Base-by-base conservation (phyloP, 345 rosid genomes). In the Punica granatum region DNA sequence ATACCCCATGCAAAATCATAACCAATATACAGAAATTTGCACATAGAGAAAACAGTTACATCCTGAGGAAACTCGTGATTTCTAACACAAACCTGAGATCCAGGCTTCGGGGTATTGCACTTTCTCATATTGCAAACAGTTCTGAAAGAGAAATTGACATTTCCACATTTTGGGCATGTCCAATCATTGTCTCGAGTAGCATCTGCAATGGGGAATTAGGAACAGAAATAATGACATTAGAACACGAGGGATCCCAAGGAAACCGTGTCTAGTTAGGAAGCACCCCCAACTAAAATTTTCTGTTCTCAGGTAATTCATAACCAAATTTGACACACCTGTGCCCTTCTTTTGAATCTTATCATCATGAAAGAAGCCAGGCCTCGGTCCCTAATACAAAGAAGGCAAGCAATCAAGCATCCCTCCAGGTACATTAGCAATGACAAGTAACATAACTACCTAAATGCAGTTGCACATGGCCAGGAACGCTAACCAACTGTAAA, bases 81-180 rank as follows among this genome's bases (percentile, higher is more conserved):
- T 23, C 32, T 36, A 39, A 39, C 7, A 79, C 84, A 73, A 75
- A 95, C 99, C 98, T 89, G 97, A 62, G 97, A 78, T 39, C 90
- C 98, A 39, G 98, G 99, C 84, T 88, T 94, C 44, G 98, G 93
- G 14, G 98, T 94, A 76, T 86, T 94, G 88, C 99, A 94, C 75
- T 91, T 94, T 77, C 99, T 85, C 99, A 94, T 94, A 87, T 94
- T 94, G 82, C 99, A 94, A 74, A 92, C 81, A 66, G 82, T 81
- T 82, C 99, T 84, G 67, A 92, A 94, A 36, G 99, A 94, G 76
- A 94, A 94, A 81, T 94, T 94, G 56, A 94, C 77, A 70, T 94
- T 94, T 51, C 98, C 99, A 76, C 99, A 94, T 73, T 92, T 92
- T 2, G 98, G 98, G 76, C 99, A 94, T 41, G 92, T 81, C 98